These are phyloP conservation scores for Salix dunnii DNA, from an alignment of 345 rosid genomes.

Conservation along the genomic window DNA sequence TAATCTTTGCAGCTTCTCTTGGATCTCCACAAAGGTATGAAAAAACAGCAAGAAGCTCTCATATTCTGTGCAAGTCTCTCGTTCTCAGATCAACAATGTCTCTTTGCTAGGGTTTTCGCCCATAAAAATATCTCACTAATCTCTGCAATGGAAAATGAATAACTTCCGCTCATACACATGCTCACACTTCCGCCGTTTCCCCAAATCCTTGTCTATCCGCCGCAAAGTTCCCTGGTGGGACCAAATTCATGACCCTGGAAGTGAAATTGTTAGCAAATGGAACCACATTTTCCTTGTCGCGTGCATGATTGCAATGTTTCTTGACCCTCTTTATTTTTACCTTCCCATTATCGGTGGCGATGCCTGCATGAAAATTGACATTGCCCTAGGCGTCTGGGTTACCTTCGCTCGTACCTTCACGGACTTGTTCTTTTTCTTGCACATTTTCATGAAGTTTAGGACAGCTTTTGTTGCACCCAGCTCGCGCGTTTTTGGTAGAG, in stretches of 20 bases:
- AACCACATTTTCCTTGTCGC: constrained; percentile 66
- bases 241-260: constrained; percentile 62
- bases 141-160: constrained; percentile 31
- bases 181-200: constrained; percentile 41
- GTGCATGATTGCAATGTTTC: constrained; percentile 63
- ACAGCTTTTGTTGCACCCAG: constrained; percentile 64
- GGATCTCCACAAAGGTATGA: constrained; percentile 20
- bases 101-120: too few species aligned
- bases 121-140: too few species aligned
- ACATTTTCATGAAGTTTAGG: constrained; percentile 64
- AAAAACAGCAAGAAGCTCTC: background rate
- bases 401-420: constrained; percentile 64
- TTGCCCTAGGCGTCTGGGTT: constrained; percentile 45
- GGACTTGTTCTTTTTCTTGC: constrained; percentile 60
- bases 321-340: constrained; percentile 86
- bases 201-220: constrained; percentile 45
- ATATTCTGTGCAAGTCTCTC: background rate
- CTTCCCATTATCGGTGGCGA: constrained; percentile 52
- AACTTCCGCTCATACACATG: constrained; percentile 37
- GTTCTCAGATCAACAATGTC: too few species aligned
- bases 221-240: constrained; percentile 48
- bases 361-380: constrained; percentile 51
- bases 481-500: constrained; percentile 74
- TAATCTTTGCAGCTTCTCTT: constrained; percentile 3
- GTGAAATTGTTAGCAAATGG: constrained; percentile 58